phyloP scores from a whole-genome alignment of 805 yeast genomes.

The Debaryomyces tyrocola region DNA sequence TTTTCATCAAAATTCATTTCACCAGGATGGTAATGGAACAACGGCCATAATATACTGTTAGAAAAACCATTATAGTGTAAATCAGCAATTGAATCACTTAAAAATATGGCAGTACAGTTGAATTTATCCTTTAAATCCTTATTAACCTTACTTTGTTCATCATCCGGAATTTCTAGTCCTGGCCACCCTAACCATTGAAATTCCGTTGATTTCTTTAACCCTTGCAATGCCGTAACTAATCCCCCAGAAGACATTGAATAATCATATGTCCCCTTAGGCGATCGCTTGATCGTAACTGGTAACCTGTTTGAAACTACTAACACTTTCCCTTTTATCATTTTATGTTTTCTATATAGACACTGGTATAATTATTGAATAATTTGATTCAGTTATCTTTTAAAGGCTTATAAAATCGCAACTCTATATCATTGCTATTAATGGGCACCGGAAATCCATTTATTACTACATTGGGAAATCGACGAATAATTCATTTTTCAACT shows the following conservation, averaged over 20 bases:
- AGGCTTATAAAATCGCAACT: background rate
- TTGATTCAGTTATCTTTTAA: too few relatives aligned
- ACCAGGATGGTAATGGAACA: slow-evolving; percentile 98
- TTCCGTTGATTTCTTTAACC: slow-evolving; percentile 75
- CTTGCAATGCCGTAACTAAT: slow-evolving; percentile 91
- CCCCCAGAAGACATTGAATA: slow-evolving; percentile 98
- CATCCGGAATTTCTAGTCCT: slow-evolving; percentile 73
- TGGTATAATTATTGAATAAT: too few relatives aligned
- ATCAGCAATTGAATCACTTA: slow-evolving; percentile 88
- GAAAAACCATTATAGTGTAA: slow-evolving; percentile 95
- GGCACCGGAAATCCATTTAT: background rate
- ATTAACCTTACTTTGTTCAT: slow-evolving; percentile 68
- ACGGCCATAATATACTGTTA: slow-evolving; percentile 95
- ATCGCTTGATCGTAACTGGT: slow-evolving; percentile 86
- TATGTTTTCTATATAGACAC: background rate
- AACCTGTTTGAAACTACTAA: slow-evolving; percentile 91
- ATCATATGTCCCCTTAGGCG: slow-evolving; percentile 61
- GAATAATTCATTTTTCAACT: background rate
- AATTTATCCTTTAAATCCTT: slow-evolving; percentile 72
- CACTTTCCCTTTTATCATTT: slow-evolving; percentile 58
- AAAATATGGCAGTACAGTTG: slow-evolving; percentile 86
- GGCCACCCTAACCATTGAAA: slow-evolving; percentile 99
- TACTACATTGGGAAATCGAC: slow-evolving; percentile 1
- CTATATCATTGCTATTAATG: background rate
- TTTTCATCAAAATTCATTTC: slow-evolving; percentile 97